phyloP scores from a whole-genome alignment of 495 filamentous ascomycete genomes.

The Daldinia decipiens region DNA sequence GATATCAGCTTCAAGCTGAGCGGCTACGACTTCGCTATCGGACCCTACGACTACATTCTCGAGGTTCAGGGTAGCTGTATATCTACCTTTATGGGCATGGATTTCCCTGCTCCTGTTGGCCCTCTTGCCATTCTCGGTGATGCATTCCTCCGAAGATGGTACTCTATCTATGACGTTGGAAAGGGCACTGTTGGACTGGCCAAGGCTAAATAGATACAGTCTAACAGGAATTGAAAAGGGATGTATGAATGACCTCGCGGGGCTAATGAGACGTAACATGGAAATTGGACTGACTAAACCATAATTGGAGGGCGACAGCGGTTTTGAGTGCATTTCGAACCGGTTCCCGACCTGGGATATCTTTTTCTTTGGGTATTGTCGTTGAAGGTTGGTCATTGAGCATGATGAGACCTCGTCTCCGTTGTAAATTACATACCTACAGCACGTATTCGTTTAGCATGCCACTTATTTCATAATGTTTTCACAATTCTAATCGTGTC shows the following conservation, averaged over 20 bases:
- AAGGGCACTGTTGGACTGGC: slow-evolving; percentile 88
- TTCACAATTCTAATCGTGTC: not conserved
- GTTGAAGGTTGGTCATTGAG: slow-evolving; percentile 25
- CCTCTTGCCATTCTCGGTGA: slow-evolving; percentile 97
- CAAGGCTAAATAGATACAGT: slow-evolving; percentile 69
- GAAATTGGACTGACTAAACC: slow-evolving; percentile 29
- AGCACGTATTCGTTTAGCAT: slow-evolving; percentile 36
- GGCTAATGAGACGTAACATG: slow-evolving; percentile 26
- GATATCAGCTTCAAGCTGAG: slow-evolving; percentile 87
- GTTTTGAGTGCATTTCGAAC: slow-evolving; percentile 34
- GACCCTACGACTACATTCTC: slow-evolving; percentile 91
- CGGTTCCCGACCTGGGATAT: slow-evolving; percentile 3
- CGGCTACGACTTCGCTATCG: slow-evolving; percentile 91
- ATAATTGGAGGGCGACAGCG: slow-evolving; percentile 34
- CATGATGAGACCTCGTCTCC: slow-evolving; percentile 35
- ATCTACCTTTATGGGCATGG: slow-evolving; percentile 97
- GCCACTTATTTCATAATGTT: not conserved
- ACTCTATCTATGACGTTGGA: slow-evolving; percentile 94
- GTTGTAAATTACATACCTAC: slow-evolving; percentile 39
- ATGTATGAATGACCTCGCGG: slow-evolving; percentile 22
- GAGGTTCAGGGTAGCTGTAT: slow-evolving; percentile 96
- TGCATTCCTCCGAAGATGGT: slow-evolving; percentile 96
- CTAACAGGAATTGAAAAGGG: slow-evolving; percentile 9
- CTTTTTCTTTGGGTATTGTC: slow-evolving; percentile 37
- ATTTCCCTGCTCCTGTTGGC: slow-evolving; percentile 90